Evolutionary conservation across 371 early-diverging fungal genomes (phyloP), one percentile per base, ranked within the genome.

Genomic region (Mortierella sp.): DNA sequence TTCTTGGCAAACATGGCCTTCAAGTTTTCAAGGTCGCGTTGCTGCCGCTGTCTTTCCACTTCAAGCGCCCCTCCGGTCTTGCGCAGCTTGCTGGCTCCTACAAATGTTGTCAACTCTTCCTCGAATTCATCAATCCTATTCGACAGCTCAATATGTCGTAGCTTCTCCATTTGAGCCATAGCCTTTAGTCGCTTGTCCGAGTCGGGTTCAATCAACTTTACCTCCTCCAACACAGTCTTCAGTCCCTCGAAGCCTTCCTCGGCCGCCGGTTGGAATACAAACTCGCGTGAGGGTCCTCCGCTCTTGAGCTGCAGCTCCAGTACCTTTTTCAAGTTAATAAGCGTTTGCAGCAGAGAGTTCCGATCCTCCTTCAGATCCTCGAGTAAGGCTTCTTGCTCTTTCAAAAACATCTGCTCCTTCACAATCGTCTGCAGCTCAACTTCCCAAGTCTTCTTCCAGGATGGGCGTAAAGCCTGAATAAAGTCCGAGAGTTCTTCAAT

Each of bases 401-500:
- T 95, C 66, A 94, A 84, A 66, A 92, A 90, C 70, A 91, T 87
- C 68, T 95, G 95, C 68, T 95, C 95, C 66, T 90, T 88, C 40
- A 95, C 89, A 68, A 95, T 93, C n/a, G 86, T 88, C 68, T 95
- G 93, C 26, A 95, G 83, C 81, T 94, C 94, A 4, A 85, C 86
- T 75, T 95, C 94, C 95, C 95, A 95, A 0, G 91, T 90, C 79
- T 87, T 88, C 77, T 94, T 95, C 96, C 96, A 95, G 5, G 83
- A 78, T 0, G 94, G 90, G 30, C 91, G 88, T 6, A 88, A 77
- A 14, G 85, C 73, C 61, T 88, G 84, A 28, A 95, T 84, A n/a
- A 85, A 87, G 22, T 84, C 73, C n/a, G 78, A 68, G 52, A 94
- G 86, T 32, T 79, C 80, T 1, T 84, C 69, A 49, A 91, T 86